These are phyloP conservation scores for Eucalyptus guilfoylei DNA, from an alignment of 345 rosid genomes.

Conservation along the genomic window DNA sequence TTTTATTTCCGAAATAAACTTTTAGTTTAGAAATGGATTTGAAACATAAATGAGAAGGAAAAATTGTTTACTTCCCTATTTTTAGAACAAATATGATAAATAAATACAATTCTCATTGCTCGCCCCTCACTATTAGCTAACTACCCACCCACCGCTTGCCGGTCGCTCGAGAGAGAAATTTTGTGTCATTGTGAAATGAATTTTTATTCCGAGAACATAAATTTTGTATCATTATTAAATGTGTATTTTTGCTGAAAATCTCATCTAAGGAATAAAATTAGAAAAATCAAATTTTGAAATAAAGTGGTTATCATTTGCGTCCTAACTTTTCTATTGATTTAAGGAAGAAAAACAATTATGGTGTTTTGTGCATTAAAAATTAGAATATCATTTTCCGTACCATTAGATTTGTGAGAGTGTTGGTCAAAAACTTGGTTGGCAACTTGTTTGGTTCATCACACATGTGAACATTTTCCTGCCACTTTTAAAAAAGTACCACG, in stretches of 20 bases:
- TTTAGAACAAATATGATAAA: no score
- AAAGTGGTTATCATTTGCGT: rapidly evolving
- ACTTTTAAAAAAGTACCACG: not conserved
- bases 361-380: not conserved
- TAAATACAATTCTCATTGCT: no score
- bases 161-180: rapidly evolving
- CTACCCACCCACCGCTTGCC: rapidly evolving
- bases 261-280: rapidly evolving
- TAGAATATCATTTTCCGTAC: not conserved
- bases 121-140: no score
- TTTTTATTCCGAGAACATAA: rapidly evolving
- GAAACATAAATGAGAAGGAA: no score
- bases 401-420: not conserved
- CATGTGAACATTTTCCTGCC: rapidly evolving
- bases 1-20: no score
- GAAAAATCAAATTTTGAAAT: no score
- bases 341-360: not conserved
- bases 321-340: not conserved
- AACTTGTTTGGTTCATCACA: not conserved
- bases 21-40: no score
- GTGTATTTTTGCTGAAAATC: rapidly evolving
- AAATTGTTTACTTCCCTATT: no score
- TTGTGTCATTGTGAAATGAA: no score
- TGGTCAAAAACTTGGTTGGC: not conserved
- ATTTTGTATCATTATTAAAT: no score